phyloP scores from a whole-genome alignment of 2,329 filamentous ascomycete species.

The Aspergillus unguis region DNA sequence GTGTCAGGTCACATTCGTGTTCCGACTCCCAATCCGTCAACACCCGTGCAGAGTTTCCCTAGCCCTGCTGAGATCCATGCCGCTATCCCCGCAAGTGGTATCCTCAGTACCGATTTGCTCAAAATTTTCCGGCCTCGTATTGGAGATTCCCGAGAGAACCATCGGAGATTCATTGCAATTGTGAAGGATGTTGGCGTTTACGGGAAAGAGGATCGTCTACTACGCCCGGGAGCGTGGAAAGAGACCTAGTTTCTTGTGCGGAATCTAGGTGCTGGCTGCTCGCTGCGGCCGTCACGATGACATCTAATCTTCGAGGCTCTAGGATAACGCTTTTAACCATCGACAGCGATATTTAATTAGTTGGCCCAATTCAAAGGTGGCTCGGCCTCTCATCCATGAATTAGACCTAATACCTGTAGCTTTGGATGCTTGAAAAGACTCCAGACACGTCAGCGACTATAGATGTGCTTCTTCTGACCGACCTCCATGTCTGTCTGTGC shows the following conservation, averaged over 20 bases:
- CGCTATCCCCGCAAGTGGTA: constrained; percentile 45
- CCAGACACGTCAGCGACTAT: too few species aligned
- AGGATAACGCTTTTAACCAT: neutral
- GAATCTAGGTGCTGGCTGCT: neutral
- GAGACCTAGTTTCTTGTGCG: constrained; percentile 16
- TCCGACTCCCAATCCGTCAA: constrained; percentile 29
- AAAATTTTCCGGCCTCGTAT: constrained; percentile 43
- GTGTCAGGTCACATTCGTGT: constrained; percentile 26
- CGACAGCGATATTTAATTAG: too few species aligned
- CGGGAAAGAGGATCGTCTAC: constrained; percentile 40
- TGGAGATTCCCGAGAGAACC: constrained; percentile 42
- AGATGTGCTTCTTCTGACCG: too few species aligned
- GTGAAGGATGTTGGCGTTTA: constrained; percentile 45
- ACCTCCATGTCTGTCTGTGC: too few species aligned
- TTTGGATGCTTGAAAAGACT: too few species aligned
- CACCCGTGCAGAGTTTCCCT: constrained; percentile 36
- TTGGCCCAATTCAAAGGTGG: neutral
- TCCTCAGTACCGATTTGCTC: constrained; percentile 44
- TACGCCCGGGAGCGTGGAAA: constrained; percentile 39
- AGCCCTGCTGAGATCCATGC: constrained; percentile 47
- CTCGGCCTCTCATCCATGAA: too few species aligned
- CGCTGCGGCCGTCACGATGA: neutral
- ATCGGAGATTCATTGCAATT: constrained; percentile 42
- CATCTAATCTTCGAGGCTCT: neutral
- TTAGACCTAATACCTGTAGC: too few species aligned